Base-by-base conservation (phyloP, 805 yeast genomes). In the Spathaspora girioi region DNA sequence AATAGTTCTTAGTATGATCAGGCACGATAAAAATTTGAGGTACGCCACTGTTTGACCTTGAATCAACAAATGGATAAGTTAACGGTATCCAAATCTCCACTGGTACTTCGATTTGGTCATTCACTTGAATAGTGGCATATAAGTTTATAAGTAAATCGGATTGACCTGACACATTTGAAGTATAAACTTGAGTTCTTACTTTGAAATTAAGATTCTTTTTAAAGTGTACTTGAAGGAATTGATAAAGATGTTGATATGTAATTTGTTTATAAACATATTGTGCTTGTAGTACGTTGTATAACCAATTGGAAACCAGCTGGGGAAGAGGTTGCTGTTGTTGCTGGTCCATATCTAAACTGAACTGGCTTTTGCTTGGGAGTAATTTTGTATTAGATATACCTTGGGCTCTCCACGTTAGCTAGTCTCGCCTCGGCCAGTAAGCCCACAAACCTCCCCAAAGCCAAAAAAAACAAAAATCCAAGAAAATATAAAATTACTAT, bases 31-130 rank as follows among this genome's bases (percentile, higher is more conserved):
- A 87, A 0, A 82, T 77, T n/a, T 82, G 58, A 0, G 97, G 97
- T 1, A 85, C 76, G 2, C 69, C 72, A 38, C 59, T 58, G 18
- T 59, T 56, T n/a, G n/a, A n/a, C n/a, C 59, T 67, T 12, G 43
- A 12, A 27, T 52, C 50, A 2, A 58, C 56, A n/a, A 60, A 57
- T 0, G 97, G 97, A 57, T 87, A 91, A 20, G 75, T 71, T 26
- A 77, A 75, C 0, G 96, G 96, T 5, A 92, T 60, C 96, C 96
- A 90, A 4, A 91, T 65, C 49, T 82, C 83, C 11, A 90, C 59
- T 0, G 91, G 92, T 12, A 67, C 65, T 3, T 50, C 48, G 8
- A 55, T 45, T 0, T 57, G 58, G 11, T 67, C 63, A 4, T 56
- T 63, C 1, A 61, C 49, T 2, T 77, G 76, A 3, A 85, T 56